phyloP scores from a whole-genome alignment of 2,329 filamentous ascomycete species.

The Fusarium praegraminearum region DNA sequence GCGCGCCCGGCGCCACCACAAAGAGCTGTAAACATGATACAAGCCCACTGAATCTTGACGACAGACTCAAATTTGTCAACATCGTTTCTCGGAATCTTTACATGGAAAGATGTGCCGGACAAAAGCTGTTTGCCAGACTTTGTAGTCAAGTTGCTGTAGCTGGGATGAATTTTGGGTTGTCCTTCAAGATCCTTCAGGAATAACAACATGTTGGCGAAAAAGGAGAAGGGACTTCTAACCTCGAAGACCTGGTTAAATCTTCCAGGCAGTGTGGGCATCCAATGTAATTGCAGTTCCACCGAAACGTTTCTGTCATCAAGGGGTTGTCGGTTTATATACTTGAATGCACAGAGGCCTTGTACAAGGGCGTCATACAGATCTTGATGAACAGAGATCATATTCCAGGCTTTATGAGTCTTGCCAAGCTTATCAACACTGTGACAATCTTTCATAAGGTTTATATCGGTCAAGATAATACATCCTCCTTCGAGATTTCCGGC shows the following conservation, averaged over 20 bases:
- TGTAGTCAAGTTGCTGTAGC: not conserved
- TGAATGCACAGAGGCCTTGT: not conserved
- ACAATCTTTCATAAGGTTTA: accelerated
- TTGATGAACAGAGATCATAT: conserved; percentile 3
- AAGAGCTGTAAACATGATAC: not conserved
- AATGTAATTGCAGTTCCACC: conserved; percentile 8
- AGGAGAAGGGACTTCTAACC: too few relatives aligned
- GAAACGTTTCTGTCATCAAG: not conserved
- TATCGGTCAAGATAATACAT: not conserved
- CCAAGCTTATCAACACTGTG: accelerated
- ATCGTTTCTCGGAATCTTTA: not conserved
- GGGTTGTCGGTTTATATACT: not conserved
- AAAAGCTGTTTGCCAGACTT: not conserved
- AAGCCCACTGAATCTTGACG: conserved; percentile 8
- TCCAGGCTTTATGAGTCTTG: conserved; percentile 11
- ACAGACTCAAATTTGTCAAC: not conserved
- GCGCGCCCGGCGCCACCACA: not conserved
- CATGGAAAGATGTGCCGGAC: not conserved
- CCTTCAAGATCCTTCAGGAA: too few relatives aligned
- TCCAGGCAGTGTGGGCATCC: conserved; percentile 2
- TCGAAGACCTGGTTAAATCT: not conserved
- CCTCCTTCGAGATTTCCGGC: accelerated
- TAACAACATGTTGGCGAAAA: too few relatives aligned
- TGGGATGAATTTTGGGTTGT: too few relatives aligned
- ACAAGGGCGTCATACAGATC: not conserved